Evolutionary conservation across 2,329 filamentous ascomycete species (phyloP).

Genomic region (Trichoderma breve): DNA sequence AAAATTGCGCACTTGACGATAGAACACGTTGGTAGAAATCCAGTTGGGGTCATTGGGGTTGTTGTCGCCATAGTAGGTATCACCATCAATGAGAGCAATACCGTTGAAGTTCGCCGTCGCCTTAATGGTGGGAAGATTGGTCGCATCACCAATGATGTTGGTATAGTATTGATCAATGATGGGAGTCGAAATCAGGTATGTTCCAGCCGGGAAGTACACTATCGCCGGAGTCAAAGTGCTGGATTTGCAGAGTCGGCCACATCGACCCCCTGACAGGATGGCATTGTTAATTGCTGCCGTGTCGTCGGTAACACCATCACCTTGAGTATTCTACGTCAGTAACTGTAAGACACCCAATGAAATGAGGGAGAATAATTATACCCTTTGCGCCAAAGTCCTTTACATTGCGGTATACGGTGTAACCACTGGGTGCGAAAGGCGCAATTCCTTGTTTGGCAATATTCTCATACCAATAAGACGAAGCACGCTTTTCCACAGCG

Average conservation of each 20-base stretch:
- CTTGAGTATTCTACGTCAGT: background rate
- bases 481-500: background rate
- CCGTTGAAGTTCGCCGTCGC: constrained; percentile 52
- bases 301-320: constrained; percentile 43
- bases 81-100: constrained; percentile 55
- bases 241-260: constrained; percentile 30
- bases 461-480: constrained; percentile 2
- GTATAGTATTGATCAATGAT: constrained; percentile 65
- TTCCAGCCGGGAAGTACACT: constrained; percentile 42
- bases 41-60: constrained; percentile 7
- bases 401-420: constrained; percentile 34
- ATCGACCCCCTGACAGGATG: constrained; percentile 39
- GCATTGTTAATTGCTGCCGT: constrained; percentile 53
- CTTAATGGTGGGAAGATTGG: constrained; percentile 52
- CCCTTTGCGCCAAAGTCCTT: constrained; percentile 39
- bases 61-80: constrained; percentile 25
- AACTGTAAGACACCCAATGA: background rate
- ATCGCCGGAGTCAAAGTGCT: constrained; percentile 31
- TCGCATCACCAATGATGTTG: constrained; percentile 46
- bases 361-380: background rate
- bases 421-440: background rate
- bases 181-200: constrained; percentile 54
- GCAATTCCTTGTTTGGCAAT: constrained; percentile 6
- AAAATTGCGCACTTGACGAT: constrained; percentile 63
- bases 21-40: constrained; percentile 56